These are phyloP conservation scores for Ensete glaucum DNA, from an alignment of 176 grass and related monocot genomes.

Conservation along the genomic window DNA sequence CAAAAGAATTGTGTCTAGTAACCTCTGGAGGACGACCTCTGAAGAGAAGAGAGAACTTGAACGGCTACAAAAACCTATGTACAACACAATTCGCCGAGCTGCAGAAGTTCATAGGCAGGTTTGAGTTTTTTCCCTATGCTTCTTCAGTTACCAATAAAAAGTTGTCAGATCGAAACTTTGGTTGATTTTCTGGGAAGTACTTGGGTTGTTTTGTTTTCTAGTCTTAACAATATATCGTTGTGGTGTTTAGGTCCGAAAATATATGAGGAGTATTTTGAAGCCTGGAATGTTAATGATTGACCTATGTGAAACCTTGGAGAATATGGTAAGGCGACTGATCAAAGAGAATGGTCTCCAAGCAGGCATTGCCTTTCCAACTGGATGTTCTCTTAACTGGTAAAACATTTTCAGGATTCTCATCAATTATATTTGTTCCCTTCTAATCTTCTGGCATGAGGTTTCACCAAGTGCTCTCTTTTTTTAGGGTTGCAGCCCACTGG, in stretches of 20 bases:
- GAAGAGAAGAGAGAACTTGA: conserved; percentile 95
- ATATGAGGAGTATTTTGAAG: conserved; percentile 85
- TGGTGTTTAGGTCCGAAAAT: conserved; percentile 64
- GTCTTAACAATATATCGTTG: conserved; percentile 2
- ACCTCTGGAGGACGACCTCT: conserved; percentile 85
- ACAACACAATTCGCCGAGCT: conserved; percentile 74
- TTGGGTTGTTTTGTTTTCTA: not conserved
- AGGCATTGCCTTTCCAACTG: conserved; percentile 51
- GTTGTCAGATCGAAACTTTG: conserved; percentile 2
- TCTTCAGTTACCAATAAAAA: not conserved
- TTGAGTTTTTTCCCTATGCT: conserved; percentile 14
- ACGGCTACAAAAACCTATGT: conserved; percentile 73
- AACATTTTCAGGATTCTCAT: not conserved
- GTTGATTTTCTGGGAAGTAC: not conserved
- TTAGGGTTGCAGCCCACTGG: conserved; percentile 97
- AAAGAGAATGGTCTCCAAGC: conserved; percentile 47
- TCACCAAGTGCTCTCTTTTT: not conserved
- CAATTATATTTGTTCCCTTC: conserved; percentile 4
- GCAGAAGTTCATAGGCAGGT: conserved; percentile 99
- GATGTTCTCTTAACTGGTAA: conserved; percentile 49
- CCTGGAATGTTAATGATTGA: conserved; percentile 97
- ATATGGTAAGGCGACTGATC: conserved; percentile 32
- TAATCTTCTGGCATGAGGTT: not conserved
- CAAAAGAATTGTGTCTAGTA: conserved; percentile 36
- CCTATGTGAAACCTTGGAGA: conserved; percentile 61